A percentile compares a stretch with the other conserved stretches of the same genome.
phyloP scores from a whole-genome alignment of 75 land plant species.

The Cryptomeria japonica region DNA sequence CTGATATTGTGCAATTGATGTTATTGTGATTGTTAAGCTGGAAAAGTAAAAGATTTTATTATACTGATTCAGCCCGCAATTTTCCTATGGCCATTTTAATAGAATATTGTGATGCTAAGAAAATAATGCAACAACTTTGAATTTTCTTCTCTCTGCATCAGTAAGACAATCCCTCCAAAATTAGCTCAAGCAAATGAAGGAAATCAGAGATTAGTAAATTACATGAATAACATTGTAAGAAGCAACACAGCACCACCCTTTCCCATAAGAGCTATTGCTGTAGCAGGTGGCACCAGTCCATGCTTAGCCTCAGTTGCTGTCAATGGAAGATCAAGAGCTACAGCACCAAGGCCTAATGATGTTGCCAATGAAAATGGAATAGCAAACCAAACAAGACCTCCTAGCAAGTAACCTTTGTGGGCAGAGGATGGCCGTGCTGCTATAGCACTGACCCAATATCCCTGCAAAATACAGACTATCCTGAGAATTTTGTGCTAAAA shows the following conservation, averaged over 20 bases:
- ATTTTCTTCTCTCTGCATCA: not conserved
- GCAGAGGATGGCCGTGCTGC: conserved; percentile 93
- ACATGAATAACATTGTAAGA: conserved; percentile 97
- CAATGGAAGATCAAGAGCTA: conserved; percentile 94
- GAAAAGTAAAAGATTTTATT: too few relatives aligned
- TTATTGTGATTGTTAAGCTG: too few relatives aligned
- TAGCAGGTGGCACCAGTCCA: conserved; percentile 95
- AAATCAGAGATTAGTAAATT: conserved; percentile 14
- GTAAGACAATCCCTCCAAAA: not conserved
- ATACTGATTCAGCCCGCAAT: not conserved
- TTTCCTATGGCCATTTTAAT: not conserved
- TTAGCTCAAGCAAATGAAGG: not conserved
- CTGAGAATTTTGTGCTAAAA: conserved; percentile 8
- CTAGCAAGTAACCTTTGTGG: conserved; percentile 93
- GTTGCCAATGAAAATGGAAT: conserved; percentile 95
- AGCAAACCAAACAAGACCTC: conserved; percentile 98
- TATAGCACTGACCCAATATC: conserved; percentile 94
- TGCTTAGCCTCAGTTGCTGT: conserved; percentile 77
- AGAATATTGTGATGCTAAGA: not conserved
- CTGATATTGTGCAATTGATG: too few relatives aligned
- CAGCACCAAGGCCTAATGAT: conserved; percentile 90
- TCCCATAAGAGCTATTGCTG: conserved; percentile 94
- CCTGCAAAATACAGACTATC: conserved; percentile 33
- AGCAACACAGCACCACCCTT: conserved; percentile 89
- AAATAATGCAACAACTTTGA: conserved; percentile 1